Percentiles rank a stretch among this genome's conserved stretches.
Evolutionary conservation across 805 yeast species (phyloP).

Genomic region (Starmerella apis): DNA sequence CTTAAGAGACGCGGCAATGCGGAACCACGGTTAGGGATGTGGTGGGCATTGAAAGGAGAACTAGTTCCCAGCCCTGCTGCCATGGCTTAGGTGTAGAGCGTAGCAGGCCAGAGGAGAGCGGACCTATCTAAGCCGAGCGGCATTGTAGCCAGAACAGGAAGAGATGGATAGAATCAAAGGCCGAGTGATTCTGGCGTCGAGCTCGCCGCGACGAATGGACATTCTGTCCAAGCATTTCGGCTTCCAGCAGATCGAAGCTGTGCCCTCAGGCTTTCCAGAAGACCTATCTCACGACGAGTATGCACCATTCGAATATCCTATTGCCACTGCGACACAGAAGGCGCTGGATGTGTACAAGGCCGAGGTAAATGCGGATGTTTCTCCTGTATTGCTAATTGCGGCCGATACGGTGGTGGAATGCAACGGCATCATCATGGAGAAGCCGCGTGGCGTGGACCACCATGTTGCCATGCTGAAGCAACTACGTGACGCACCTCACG

Average conservation of each 20-base stretch:
- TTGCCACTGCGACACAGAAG: constrained; percentile 58
- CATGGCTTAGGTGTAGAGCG: not conserved
- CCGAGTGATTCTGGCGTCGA: constrained; percentile 59
- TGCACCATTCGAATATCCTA: constrained; percentile 53
- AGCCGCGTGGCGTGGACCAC: constrained; percentile 52
- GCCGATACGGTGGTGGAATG: constrained; percentile 73
- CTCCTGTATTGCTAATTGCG: constrained; percentile 35
- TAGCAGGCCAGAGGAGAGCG: not conserved
- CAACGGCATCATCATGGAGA: constrained; percentile 58
- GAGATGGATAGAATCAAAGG: constrained; percentile 19
- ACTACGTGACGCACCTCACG: constrained; percentile 38
- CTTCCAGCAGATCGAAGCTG: constrained; percentile 33
- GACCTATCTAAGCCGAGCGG: not conserved
- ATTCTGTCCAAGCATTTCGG: constrained; percentile 46
- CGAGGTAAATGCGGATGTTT: constrained; percentile 30
- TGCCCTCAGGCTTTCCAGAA: constrained; percentile 67
- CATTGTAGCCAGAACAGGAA: not conserved
- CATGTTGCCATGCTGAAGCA: constrained; percentile 42
- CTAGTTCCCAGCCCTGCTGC: not conserved
- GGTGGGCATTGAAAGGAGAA: too few relatives aligned
- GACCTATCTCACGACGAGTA: constrained; percentile 47
- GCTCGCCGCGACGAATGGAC: constrained; percentile 70
- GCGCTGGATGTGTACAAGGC: constrained; percentile 46
- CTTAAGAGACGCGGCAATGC: too few relatives aligned
- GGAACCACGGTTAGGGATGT: not conserved